Base-by-base conservation (phyloP, 495 filamentous ascomycete species). In the Thermothielavioides terrestris region DNA sequence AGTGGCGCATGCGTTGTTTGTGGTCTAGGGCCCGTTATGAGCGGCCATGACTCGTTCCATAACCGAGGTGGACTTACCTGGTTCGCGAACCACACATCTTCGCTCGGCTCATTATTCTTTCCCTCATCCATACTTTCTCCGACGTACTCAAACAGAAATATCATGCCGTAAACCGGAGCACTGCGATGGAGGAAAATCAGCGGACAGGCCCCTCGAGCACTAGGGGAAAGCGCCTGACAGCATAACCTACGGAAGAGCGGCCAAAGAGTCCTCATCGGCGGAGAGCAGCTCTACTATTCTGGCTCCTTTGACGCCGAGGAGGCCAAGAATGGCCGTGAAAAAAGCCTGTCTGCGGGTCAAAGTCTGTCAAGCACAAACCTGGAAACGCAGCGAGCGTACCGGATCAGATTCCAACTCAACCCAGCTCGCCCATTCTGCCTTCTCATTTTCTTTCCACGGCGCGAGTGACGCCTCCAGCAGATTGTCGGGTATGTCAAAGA, bases 381-480 rank as follows among this genome's bases (percentile, higher is more conserved):
- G 17, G 17, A 6, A n/a, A 20, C 6, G 18, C 4, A 36, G 20
- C 17, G 10, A 44, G 62, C 78, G 62, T 68, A 89, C 89, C 2
- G 92, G 92, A 47, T 98, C 90, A 1, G 88, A 94, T 63, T 95
- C 89, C 31, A 96, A 74, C 59, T 95, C 89, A 38, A 83, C 84
- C 75, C 89, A 98, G 21, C 88, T 89, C 2, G 56, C 58, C 66
- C 75, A 78, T 26, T 68, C 68, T 11, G 61, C 54, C 7, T 64
- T 65, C 45, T 80, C 76, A 32, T 73, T 57, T 7, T 54, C 53
- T 14, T 52, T 50, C 63, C 71, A 72, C 2, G 63, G 66, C 8
- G 41, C 50, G 4, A 76, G 53, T 3, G 66, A 56, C 3, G 60
- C 53, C 9, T 70, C 69, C 6, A 73, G 53, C 9, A 74, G 47